phyloP scores from a whole-genome alignment of 2,329 filamentous ascomycete genomes.

The Orbilia blumenaviensis region DNA sequence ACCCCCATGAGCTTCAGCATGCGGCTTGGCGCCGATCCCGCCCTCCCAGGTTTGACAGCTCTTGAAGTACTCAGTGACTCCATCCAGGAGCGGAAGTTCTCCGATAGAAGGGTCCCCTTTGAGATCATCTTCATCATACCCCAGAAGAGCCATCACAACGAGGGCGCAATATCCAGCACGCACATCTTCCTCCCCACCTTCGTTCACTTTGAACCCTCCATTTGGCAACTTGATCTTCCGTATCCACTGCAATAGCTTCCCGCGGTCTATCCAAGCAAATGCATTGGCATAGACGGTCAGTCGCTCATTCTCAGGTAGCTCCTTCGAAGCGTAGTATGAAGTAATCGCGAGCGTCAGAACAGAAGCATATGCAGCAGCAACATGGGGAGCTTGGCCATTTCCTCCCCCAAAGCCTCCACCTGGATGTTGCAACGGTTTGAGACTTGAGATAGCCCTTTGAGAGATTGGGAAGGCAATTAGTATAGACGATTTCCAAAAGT shows the following conservation, averaged over 20 bases:
- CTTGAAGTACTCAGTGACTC: slow-evolving; percentile 60
- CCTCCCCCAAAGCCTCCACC: slow-evolving; percentile 90
- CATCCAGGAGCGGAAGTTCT: slow-evolving; percentile 47
- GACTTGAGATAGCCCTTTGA: slow-evolving; percentile 73
- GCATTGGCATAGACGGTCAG: slow-evolving; percentile 67
- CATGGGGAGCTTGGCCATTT: slow-evolving; percentile 87
- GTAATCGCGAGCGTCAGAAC: slow-evolving; percentile 76
- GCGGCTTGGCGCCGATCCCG: slow-evolving; percentile 85
- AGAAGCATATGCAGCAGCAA: slow-evolving; percentile 87
- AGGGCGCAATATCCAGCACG: slow-evolving; percentile 92
- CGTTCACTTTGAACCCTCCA: slow-evolving; percentile 87
- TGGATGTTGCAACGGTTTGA: slow-evolving; percentile 81
- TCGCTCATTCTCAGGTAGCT: slow-evolving; percentile 65
- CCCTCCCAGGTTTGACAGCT: slow-evolving; percentile 87
- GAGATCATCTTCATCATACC: slow-evolving; percentile 38
- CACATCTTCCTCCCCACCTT: slow-evolving; percentile 91
- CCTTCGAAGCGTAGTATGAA: slow-evolving; percentile 28
- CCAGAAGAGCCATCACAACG: slow-evolving; percentile 81
- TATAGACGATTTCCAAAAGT: slow-evolving; percentile 40
- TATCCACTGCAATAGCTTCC: slow-evolving; percentile 89
- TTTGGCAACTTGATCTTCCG: slow-evolving; percentile 83
- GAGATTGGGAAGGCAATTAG: not conserved
- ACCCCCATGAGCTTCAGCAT: slow-evolving; percentile 89
- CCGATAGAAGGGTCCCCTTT: slow-evolving; percentile 12
- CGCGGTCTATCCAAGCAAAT: slow-evolving; percentile 71